Evolutionary conservation across 768 basidiomycete genomes (phyloP).

Genomic region (Boletus vermiculosoides): DNA sequence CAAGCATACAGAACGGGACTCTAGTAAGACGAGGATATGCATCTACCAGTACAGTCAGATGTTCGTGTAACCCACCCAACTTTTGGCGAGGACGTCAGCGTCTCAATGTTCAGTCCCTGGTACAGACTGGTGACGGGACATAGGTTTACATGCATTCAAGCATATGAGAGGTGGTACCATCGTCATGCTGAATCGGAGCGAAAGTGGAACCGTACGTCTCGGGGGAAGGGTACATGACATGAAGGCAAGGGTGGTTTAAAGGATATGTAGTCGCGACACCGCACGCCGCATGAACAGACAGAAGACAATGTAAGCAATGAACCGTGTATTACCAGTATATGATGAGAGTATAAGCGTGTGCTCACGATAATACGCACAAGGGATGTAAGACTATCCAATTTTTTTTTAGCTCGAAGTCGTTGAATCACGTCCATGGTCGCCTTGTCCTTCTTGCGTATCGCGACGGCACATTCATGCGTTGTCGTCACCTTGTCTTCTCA

Average conservation of each 20-base stretch:
- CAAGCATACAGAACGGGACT: no score
- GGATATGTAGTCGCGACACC: neutral
- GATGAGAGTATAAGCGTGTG: neutral
- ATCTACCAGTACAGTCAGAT: no score
- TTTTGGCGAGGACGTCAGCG: no score
- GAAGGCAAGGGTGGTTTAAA: neutral
- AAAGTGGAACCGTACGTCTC: neutral
- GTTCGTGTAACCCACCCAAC: no score
- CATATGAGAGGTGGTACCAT: no score
- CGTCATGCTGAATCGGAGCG: neutral
- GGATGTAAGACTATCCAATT: no score
- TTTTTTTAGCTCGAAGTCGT: no score
- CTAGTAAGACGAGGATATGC: no score
- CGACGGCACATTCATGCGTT: conserved; percentile 42
- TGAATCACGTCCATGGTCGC: conserved; percentile 31
- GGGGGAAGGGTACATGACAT: neutral
- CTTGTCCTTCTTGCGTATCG: no score
- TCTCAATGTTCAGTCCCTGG: neutral
- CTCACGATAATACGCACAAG: neutral
- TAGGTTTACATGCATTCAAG: neutral
- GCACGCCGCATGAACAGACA: neutral
- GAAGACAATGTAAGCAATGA: no score
- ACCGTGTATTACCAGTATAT: neutral
- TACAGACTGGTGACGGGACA: neutral
- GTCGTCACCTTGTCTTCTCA: conserved; percentile 51